These are phyloP conservation scores for Bullera alba DNA, from an alignment of 768 basidiomycete genomes.

Conservation along the genomic window DNA sequence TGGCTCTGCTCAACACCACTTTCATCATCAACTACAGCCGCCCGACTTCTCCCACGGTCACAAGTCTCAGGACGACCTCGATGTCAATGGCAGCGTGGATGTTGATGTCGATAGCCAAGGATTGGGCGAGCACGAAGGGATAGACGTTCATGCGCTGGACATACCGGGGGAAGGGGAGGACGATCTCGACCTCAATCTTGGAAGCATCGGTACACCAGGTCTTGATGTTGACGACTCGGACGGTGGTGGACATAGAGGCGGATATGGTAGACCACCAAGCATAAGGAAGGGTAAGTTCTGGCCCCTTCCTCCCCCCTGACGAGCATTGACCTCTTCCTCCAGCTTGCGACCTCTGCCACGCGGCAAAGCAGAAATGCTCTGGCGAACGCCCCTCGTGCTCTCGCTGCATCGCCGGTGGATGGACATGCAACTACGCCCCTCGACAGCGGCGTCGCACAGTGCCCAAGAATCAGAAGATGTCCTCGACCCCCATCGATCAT, in stretches of 20 bases:
- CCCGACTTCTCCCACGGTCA: conserved; percentile 23
- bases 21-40: conserved; percentile 27
- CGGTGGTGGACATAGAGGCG: conserved; percentile 6
- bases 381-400: conserved; percentile 40
- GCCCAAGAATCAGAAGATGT: conserved; percentile 27
- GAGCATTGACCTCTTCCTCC: neutral
- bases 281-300: conserved; percentile 33
- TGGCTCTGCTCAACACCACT: conserved; percentile 6
- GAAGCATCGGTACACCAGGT: conserved; percentile 13
- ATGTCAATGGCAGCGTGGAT: too few relatives aligned
- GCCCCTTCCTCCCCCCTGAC: too few relatives aligned
- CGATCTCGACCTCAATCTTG: conserved; percentile 21
- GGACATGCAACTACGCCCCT: conserved; percentile 40
- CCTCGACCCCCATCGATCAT: conserved; percentile 4
- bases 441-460: conserved; percentile 39
- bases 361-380: conserved; percentile 42
- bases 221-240: conserved; percentile 3
- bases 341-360: conserved; percentile 41
- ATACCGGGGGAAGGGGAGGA: conserved; percentile 10
- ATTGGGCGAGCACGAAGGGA: conserved; percentile 23
- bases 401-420: conserved; percentile 35
- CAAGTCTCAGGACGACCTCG: conserved; percentile 3
- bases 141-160: conserved; percentile 15
- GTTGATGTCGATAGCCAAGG: conserved; percentile 19
- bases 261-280: conserved; percentile 32